Percentiles rank a stretch among this genome's conserved stretches.
These are phyloP conservation scores for Paecilomyces niveus DNA, from an alignment of 2,329 filamentous ascomycete genomes.

Conservation along the genomic window DNA sequence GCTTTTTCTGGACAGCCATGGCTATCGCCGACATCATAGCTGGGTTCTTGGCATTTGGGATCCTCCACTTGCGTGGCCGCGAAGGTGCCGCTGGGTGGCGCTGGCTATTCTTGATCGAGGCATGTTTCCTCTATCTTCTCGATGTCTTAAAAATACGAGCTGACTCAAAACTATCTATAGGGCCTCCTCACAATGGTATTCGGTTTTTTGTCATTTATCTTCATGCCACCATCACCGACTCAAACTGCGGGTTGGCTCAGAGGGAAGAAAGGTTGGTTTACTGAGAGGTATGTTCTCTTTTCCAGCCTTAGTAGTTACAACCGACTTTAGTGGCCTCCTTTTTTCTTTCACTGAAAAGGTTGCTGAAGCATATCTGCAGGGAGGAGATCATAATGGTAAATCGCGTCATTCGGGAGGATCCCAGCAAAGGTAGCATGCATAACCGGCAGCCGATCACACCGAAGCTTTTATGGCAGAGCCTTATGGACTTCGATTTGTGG, in stretches of 20 bases:
- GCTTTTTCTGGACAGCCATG: conserved; percentile 18
- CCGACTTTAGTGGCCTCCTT: background rate
- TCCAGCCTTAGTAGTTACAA: background rate
- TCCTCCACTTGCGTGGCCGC: conserved; percentile 27
- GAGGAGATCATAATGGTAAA: conserved; percentile 65
- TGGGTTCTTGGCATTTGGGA: conserved; percentile 35
- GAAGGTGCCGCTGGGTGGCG: conserved; percentile 25
- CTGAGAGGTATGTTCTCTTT: conserved; percentile 36
- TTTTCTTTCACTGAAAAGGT: too few relatives aligned
- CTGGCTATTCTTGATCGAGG: conserved; percentile 29
- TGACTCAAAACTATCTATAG: conserved; percentile 10
- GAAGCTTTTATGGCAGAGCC: conserved; percentile 41
- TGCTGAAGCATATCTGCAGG: conserved; percentile 1
- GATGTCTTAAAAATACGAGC: conserved; percentile 35
- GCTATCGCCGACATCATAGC: conserved; percentile 39
- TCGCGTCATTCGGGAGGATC: conserved; percentile 46
- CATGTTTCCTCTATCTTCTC: conserved; percentile 22
- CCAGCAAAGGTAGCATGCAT: conserved; percentile 50
- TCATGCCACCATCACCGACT: conserved; percentile 54
- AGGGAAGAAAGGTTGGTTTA: conserved; percentile 53
- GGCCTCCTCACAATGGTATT: conserved; percentile 16
- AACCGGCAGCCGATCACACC: conserved; percentile 45
- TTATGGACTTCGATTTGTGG: conserved; percentile 49
- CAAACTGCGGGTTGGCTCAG: conserved; percentile 41
- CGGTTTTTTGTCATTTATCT: conserved; percentile 33